phyloP scores from a whole-genome alignment of 2,329 filamentous ascomycete genomes.

The Fusarium musae region DNA sequence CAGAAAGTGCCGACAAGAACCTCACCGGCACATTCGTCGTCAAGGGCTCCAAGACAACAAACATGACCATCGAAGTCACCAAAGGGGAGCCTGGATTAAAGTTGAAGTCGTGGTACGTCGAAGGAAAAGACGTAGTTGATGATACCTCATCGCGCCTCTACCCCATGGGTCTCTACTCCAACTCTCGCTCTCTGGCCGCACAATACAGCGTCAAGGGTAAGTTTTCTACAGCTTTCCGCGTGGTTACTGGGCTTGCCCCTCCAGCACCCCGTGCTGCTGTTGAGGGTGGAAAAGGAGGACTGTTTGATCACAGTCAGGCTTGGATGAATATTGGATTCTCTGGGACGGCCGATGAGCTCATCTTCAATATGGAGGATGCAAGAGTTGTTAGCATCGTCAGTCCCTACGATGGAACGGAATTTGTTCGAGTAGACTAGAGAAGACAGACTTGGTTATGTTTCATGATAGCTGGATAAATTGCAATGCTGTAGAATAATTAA shows the following conservation, averaged over 20 bases:
- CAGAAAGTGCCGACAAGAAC: constrained; percentile 30
- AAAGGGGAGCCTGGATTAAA: constrained; percentile 24
- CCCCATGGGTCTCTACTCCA: neutral
- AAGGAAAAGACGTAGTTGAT: neutral
- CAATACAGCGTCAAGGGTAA: neutral
- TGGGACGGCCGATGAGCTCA: constrained; percentile 6
- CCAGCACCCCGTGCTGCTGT: neutral
- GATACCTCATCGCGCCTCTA: neutral
- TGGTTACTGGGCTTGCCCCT: neutral
- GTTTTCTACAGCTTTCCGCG: neutral
- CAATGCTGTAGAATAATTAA: neutral
- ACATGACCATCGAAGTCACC: constrained; percentile 32
- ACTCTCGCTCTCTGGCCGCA: neutral
- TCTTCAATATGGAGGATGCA: neutral
- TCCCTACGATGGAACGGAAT: neutral
- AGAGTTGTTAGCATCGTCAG: neutral
- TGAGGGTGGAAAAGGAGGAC: constrained; percentile 1
- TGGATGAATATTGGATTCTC: constrained; percentile 3
- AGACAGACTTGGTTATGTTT: neutral
- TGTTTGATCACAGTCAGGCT: neutral
- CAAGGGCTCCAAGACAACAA: constrained; percentile 5
- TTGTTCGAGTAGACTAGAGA: neutral
- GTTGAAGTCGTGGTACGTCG: neutral
- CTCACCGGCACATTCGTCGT: constrained; percentile 32
- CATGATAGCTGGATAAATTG: neutral